These are phyloP conservation scores for Ganoderma meredithae DNA, from an alignment of 1,284 basidiomycete genomes.

Conservation along the genomic window DNA sequence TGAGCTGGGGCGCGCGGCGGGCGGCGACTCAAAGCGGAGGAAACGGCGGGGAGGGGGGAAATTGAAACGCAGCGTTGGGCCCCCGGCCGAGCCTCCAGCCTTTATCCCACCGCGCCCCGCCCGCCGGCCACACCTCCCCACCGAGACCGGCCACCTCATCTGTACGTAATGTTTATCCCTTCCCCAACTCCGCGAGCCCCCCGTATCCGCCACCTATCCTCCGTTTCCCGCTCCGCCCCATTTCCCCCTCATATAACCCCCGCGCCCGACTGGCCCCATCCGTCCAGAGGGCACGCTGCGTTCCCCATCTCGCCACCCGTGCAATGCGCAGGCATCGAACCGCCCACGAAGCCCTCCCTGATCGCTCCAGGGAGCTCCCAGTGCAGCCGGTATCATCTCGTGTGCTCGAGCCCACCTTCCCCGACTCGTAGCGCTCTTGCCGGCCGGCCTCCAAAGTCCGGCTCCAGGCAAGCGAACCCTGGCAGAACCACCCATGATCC, in stretches of 20 bases:
- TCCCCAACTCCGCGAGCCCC: constrained; percentile 26
- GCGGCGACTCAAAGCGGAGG: constrained; percentile 44
- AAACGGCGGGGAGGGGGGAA: constrained; percentile 33
- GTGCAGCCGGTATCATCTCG: constrained; percentile 16
- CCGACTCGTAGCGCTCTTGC: constrained; percentile 14
- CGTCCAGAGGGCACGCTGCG: too few species aligned
- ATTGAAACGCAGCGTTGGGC: constrained; percentile 34
- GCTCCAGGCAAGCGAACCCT: neutral
- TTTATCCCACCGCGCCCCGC: constrained; percentile 12
- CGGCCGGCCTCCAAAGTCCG: constrained; percentile 1
- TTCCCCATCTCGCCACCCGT: neutral
- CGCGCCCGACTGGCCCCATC: too few species aligned
- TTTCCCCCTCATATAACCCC: constrained; percentile 4
- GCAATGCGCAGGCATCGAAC: neutral
- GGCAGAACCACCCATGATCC: constrained; percentile 1
- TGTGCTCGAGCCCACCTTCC: constrained; percentile 7
- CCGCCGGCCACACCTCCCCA: constrained; percentile 5
- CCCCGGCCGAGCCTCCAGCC: neutral
- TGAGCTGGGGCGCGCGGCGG: constrained; percentile 36
- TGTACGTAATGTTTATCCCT: constrained; percentile 25
- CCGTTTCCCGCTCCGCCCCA: constrained; percentile 26
- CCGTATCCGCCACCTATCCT: constrained; percentile 20
- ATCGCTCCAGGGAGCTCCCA: constrained; percentile 1
- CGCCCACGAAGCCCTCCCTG: neutral
- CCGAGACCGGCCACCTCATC: neutral